A percentile compares a stretch with the other conserved stretches of the same genome.
Evolutionary conservation across 2,329 filamentous ascomycete genomes (phyloP).

Genomic region (Fusarium sp.): DNA sequence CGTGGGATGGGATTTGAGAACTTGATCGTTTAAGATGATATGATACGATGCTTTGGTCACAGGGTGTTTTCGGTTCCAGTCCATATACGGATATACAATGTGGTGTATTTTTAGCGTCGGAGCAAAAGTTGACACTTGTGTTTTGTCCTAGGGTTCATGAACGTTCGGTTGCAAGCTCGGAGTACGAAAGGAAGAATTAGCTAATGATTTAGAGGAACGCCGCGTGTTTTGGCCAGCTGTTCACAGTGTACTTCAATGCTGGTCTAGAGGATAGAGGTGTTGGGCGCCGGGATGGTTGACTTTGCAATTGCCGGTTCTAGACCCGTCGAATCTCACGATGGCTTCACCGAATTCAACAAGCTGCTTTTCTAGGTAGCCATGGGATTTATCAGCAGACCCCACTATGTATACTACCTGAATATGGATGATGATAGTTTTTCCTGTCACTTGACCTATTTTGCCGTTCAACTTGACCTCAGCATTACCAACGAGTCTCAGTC

Average conservation of each 20-base stretch:
- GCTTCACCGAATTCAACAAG: slow-evolving; percentile 28
- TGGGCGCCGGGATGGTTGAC: slow-evolving; percentile 9
- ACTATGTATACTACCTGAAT: slow-evolving; percentile 9
- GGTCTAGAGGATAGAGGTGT: slow-evolving; percentile 31
- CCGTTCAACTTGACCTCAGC: neutral
- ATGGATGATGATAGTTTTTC: neutral
- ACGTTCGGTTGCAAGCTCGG: slow-evolving; percentile 17
- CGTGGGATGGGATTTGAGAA: slow-evolving; percentile 58
- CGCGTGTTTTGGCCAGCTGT: slow-evolving; percentile 28
- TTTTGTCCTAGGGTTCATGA: slow-evolving; percentile 22
- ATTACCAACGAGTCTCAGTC: slow-evolving; percentile 7
- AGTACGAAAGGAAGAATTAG: slow-evolving; percentile 13
- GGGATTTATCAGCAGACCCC: slow-evolving; percentile 31
- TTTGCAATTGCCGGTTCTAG: slow-evolving; percentile 32
- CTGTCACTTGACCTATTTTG: slow-evolving; percentile 4
- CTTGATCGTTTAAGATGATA: slow-evolving; percentile 56
- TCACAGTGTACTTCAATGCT: slow-evolving; percentile 24
- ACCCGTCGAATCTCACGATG: slow-evolving; percentile 34
- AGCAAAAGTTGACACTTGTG: slow-evolving; percentile 28
- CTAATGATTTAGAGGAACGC: slow-evolving; percentile 21
- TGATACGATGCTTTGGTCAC: slow-evolving; percentile 15
- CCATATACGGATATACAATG: slow-evolving; percentile 10
- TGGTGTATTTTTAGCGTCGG: slow-evolving; percentile 23
- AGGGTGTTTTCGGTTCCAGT: slow-evolving; percentile 17
- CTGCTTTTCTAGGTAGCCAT: slow-evolving; percentile 1